Evolutionary conservation across 2,329 filamentous ascomycete species (phyloP), one percentile per base, ranked within the genome.

Genomic region (Domatiomyces catenatus): DNA sequence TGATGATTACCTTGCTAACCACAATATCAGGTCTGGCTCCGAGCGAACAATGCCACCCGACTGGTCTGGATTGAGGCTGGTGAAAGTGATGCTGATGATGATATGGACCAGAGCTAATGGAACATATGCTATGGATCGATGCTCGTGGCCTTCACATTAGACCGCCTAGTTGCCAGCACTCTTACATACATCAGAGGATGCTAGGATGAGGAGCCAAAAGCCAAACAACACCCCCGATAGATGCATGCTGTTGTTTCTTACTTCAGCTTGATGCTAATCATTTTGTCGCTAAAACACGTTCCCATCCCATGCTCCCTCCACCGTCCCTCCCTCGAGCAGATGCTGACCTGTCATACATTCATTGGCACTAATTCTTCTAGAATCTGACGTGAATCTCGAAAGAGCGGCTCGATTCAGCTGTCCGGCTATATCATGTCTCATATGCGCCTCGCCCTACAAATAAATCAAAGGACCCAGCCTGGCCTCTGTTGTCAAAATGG

Each of bases 21-120:
- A 43, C 26, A 39, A 8, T 44, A 50, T 50, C 48, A 88, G 84
- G 74, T 88, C 56, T 88, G 84, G 84, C 84, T 87, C 80, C 83
- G 84, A 39, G 74, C 80, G 56, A 80, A 79, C 54, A 81, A 80
- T 56, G 83, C 82, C 52, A 79, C 79, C 36, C 75, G 83, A 57
- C 71, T 89, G 51, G 74, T 86, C 28, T 88, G 88, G 63, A 75
- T 87, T 62, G 81, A 77, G 28, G 71, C 74, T 17, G 58, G 57
- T 8, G 71, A 70, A 51, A 73, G 77, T 54, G 77, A 75, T 48
- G 73, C 74, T 52, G 54, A 56, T 49, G 51, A 58, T 43, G 54
- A 55, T 22, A 56, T 58, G 52, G 32, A 39, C 32, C 10, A 39
- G 32, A 39, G 32, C 32, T 39, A 15, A 39, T 24, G 3, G 22